phyloP scores from a whole-genome alignment of 2,329 filamentous ascomycete genomes.

The Verticillium dahliae region DNA sequence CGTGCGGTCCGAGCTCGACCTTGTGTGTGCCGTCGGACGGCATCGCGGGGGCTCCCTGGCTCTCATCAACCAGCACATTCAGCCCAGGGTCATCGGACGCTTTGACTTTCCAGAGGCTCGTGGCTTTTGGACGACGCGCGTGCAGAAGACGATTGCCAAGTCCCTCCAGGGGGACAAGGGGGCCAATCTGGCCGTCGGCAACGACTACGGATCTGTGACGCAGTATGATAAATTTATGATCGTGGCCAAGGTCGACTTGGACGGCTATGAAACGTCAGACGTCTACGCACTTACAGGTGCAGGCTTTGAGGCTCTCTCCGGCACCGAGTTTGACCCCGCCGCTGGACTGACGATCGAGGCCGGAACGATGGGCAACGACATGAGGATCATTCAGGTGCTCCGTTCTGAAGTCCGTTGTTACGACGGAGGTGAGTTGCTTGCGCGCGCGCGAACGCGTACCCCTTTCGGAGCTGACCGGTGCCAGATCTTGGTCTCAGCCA shows the following conservation, averaged over 20 bases:
- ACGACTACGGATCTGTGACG: conserved; percentile 51
- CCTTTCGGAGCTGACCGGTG: conserved; percentile 4
- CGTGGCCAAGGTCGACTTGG: conserved; percentile 63
- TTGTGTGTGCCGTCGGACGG: conserved; percentile 56
- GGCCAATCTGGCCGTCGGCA: conserved; percentile 38
- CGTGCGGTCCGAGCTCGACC: conserved; percentile 50
- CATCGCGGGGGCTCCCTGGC: conserved; percentile 65
- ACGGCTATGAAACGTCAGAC: conserved; percentile 69
- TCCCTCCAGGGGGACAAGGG: conserved; percentile 45
- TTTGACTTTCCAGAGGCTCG: conserved; percentile 68
- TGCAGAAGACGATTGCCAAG: conserved; percentile 60
- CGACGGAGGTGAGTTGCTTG: conserved; percentile 63
- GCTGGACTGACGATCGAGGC: conserved; percentile 84
- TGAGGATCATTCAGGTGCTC: conserved; percentile 79
- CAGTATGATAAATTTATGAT: conserved; percentile 78
- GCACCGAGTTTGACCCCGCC: conserved; percentile 86
- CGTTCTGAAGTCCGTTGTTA: conserved; percentile 85
- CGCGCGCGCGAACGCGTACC: neutral
- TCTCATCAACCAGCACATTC: conserved; percentile 70
- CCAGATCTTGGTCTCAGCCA: conserved; percentile 80
- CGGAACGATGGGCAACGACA: conserved; percentile 72
- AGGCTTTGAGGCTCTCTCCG: conserved; percentile 67
- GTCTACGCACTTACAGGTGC: conserved; percentile 70
- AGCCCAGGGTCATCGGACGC: conserved; percentile 63
- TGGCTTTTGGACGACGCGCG: conserved; percentile 75